These are phyloP conservation scores for Rubroshorea leprosula DNA, from an alignment of 345 rosid species.

Conservation along the genomic window DNA sequence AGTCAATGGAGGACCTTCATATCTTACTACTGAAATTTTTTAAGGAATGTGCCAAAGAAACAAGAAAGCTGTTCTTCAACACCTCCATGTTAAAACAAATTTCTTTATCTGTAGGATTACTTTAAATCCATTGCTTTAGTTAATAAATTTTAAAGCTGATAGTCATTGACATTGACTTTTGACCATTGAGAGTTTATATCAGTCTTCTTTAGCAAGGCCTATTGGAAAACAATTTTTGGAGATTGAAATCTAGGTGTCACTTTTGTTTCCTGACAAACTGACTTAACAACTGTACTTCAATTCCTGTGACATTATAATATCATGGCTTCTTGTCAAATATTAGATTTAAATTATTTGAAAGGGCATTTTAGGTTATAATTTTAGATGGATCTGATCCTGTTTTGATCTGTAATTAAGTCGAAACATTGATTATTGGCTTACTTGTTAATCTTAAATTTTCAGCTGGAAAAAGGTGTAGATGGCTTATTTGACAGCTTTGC, in stretches of 20 bases:
- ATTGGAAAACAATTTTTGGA: not conserved
- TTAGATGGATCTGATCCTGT: constrained; percentile 12
- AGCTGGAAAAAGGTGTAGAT: constrained; percentile 94
- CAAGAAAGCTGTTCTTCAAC: constrained; percentile 5
- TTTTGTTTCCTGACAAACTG: not conserved
- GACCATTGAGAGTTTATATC: not conserved
- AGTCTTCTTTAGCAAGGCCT: not conserved
- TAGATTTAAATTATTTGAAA: not conserved
- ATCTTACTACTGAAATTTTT: not conserved
- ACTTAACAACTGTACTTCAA: not conserved
- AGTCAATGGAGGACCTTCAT: constrained; percentile 15
- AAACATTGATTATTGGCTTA: not conserved
- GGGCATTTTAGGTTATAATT: not conserved
- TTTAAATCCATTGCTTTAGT: not conserved
- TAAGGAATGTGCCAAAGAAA: not conserved
- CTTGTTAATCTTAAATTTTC: constrained; percentile 9
- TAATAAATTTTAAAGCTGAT: not conserved
- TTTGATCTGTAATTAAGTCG: constrained; percentile 2
- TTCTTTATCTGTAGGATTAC: constrained; percentile 4
- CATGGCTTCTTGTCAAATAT: not conserved
- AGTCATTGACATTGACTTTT: too few relatives aligned
- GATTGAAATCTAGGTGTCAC: not conserved
- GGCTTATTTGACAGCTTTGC: constrained; percentile 92
- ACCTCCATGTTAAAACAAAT: not conserved
- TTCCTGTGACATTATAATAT: not conserved